phyloP scores from a whole-genome alignment of 352 stramenopile genomes.

The Globisporangium uncinulatum region DNA sequence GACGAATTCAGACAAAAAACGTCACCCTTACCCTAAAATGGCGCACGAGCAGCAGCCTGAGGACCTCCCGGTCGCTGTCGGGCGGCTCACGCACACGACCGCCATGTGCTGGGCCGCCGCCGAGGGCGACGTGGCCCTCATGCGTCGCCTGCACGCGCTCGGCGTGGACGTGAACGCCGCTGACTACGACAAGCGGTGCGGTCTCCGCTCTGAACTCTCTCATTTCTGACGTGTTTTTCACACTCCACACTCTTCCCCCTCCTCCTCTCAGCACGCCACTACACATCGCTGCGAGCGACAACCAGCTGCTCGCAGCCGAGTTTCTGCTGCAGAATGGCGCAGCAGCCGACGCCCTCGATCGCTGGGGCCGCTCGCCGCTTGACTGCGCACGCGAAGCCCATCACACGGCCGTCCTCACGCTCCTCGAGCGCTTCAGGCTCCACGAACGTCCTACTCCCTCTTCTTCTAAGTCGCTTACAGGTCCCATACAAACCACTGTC shows the following conservation, averaged over 20 bases:
- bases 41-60: no score
- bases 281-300: constrained; percentile 70
- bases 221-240: neutral
- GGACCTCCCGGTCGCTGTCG: constrained; percentile 3
- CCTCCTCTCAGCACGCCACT: constrained; percentile 45
- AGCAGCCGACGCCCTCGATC: constrained; percentile 41
- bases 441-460: constrained; percentile 20
- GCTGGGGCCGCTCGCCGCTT: constrained; percentile 63
- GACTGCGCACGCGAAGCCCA: constrained; percentile 58
- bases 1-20: no score
- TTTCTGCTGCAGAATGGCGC: constrained; percentile 61
- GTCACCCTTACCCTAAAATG: no score
- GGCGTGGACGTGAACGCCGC: constrained; percentile 62
- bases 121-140: constrained; percentile 52
- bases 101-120: constrained; percentile 76
- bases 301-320: constrained; percentile 45
- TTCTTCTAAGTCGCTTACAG: no score
- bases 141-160: constrained; percentile 52
- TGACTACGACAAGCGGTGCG: constrained; percentile 75
- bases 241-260: neutral
- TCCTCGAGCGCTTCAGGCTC: constrained; percentile 42
- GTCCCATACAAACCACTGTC: no score
- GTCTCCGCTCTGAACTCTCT: neutral
- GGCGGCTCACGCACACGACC: constrained; percentile 41
- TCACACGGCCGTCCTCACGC: constrained; percentile 37